A percentile compares a stretch with the other conserved stretches of the same genome.
These are phyloP conservation scores for Spiraea crenata DNA, from an alignment of 331 rosid species.

Conservation along the genomic window DNA sequence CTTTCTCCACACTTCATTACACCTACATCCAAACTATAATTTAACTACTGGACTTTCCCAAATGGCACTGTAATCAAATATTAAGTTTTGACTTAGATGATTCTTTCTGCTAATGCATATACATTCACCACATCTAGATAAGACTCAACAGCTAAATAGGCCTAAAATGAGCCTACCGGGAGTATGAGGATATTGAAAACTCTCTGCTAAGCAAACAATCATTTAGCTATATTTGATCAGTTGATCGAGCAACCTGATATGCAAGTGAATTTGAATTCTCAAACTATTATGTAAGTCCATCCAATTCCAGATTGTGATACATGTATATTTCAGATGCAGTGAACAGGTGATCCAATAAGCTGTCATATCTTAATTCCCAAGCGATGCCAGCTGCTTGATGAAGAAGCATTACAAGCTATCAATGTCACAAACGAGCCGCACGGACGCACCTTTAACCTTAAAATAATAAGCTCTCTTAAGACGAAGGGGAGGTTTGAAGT, in stretches of 20 bases:
- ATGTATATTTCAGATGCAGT: neutral
- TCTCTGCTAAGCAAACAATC: neutral
- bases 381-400: constrained; percentile 12
- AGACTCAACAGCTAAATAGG: too few relatives aligned
- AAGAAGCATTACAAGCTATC: constrained; percentile 1
- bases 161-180: neutral
- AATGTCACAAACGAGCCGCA: constrained; percentile 9
- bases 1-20: neutral
- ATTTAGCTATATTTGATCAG: neutral
- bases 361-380: constrained; percentile 7
- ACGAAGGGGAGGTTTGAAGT: neutral
- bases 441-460: constrained; percentile 28
- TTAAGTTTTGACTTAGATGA: neutral
- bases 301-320: too few relatives aligned
- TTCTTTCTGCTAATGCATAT: neutral
- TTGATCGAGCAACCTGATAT: neutral
- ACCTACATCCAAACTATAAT: too few relatives aligned
- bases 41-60: too few relatives aligned
- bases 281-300: neutral
- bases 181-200: neutral
- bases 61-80: too few relatives aligned
- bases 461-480: neutral
- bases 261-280: neutral
- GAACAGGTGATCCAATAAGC: constrained; percentile 11
- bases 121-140: neutral